Conservation (phyloP, 495 filamentous ascomycete species). For the Penicilliopsis zonata region DNA sequence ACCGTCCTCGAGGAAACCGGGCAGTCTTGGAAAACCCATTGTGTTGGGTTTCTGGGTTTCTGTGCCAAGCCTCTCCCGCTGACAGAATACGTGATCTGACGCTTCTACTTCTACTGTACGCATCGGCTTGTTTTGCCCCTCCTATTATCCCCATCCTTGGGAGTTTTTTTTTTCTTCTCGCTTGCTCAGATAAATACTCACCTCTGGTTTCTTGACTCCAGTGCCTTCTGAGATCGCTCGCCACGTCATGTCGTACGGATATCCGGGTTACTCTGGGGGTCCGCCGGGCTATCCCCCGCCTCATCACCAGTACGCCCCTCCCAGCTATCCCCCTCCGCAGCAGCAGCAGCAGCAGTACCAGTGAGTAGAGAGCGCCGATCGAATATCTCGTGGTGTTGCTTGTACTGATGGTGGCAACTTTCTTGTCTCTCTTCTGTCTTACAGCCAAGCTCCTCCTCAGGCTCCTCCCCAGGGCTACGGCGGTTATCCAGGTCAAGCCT, state of each 20-base stretch:
- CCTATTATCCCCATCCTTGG: too few species aligned
- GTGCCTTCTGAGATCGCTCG: too few species aligned
- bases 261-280: conserved; percentile 34
- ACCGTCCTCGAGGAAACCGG: too few species aligned
- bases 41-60: too few species aligned
- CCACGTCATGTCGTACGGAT: conserved; percentile 44
- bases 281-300: conserved; percentile 39
- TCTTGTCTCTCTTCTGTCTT: background rate
- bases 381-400: too few species aligned
- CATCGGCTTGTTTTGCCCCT: too few species aligned
- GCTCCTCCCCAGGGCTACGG: conserved; percentile 26
- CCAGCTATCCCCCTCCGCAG: conserved; percentile 21
- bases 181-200: background rate
- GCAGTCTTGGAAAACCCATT: too few species aligned
- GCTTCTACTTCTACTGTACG: too few species aligned
- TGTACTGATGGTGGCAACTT: background rate
- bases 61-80: too few species aligned
- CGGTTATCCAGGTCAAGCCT: conserved; percentile 37
- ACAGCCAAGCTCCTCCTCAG: conserved; percentile 12
- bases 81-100: too few species aligned
- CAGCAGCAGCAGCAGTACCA: conserved; percentile 20
- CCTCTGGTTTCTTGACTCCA: background rate
- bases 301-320: conserved; percentile 27
- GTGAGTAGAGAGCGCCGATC: too few species aligned
- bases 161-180: too few species aligned